phyloP scores from a whole-genome alignment of 495 filamentous ascomycete species.

The Acidiella bohemica region DNA sequence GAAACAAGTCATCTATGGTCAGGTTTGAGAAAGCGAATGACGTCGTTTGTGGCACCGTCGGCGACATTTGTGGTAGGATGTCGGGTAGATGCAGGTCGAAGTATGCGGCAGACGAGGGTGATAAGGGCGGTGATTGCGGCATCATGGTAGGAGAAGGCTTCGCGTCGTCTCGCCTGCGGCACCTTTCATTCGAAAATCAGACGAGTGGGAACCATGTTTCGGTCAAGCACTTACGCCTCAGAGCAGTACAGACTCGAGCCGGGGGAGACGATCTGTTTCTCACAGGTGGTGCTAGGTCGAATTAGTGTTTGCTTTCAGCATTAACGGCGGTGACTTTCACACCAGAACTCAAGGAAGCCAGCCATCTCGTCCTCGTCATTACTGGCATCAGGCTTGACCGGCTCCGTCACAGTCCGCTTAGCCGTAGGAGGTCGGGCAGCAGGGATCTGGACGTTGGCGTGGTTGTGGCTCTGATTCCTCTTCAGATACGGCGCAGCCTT shows the following conservation, averaged over 20 bases:
- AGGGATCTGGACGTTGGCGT: background rate
- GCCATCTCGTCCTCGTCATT: constrained; percentile 42
- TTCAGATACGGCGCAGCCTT: constrained; percentile 1
- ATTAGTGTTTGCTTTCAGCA: constrained; percentile 21
- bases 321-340: too few species aligned
- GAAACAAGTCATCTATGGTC: constrained; percentile 19
- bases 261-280: constrained; percentile 53
- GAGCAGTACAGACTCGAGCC: constrained; percentile 40
- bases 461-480: constrained; percentile 4
- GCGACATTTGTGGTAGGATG: constrained; percentile 32
- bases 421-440: background rate
- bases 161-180: constrained; percentile 27
- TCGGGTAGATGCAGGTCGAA: constrained; percentile 26
- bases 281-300: constrained; percentile 43
- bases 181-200: constrained; percentile 24
- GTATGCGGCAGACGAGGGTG: constrained; percentile 17
- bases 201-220: too few species aligned
- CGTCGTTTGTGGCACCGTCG: constrained; percentile 20
- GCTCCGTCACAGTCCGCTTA: background rate
- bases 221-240: constrained; percentile 25
- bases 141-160: background rate
- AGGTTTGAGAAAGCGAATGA: constrained; percentile 23
- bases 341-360: constrained; percentile 57
- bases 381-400: constrained; percentile 1
- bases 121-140: constrained; percentile 20